These are phyloP conservation scores for Lentinula detonsa DNA, from an alignment of 768 basidiomycete genomes.

Conservation along the genomic window DNA sequence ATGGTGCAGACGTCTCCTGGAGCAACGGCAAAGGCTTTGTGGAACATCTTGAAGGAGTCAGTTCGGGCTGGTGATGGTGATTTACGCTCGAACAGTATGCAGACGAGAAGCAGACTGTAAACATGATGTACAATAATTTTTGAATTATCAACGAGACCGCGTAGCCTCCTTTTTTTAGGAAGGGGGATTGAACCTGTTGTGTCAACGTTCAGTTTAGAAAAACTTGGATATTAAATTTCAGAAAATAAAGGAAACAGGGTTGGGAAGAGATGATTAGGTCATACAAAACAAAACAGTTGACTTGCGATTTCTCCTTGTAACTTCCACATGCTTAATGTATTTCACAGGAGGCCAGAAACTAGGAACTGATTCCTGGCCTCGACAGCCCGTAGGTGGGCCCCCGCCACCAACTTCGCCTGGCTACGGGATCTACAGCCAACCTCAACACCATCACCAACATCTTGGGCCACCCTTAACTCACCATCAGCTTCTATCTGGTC, in stretches of 20 bases:
- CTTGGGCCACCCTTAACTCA: slow-evolving; percentile 42
- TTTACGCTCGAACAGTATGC: too few relatives aligned
- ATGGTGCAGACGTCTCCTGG: slow-evolving; percentile 1
- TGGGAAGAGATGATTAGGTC: neutral
- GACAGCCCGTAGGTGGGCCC: slow-evolving; percentile 26
- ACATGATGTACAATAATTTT: too few relatives aligned
- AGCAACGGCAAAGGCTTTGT: slow-evolving; percentile 1
- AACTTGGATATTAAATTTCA: too few relatives aligned
- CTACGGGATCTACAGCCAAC: slow-evolving; percentile 62
- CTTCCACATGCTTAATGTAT: slow-evolving; percentile 1
- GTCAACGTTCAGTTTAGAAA: too few relatives aligned
- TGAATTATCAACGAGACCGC: too few relatives aligned
- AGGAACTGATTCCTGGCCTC: slow-evolving; percentile 1
- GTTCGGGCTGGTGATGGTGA: neutral
- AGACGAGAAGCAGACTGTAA: neutral
- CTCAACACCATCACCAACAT: slow-evolving; percentile 1
- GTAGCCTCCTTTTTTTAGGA: too few relatives aligned
- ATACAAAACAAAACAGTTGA: neutral
- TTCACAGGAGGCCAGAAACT: slow-evolving; percentile 1
- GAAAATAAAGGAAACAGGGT: too few relatives aligned
- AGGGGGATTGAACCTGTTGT: too few relatives aligned
- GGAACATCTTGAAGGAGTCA: neutral
- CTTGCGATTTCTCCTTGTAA: neutral
- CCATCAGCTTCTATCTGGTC: slow-evolving; percentile 41
- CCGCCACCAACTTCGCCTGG: slow-evolving; percentile 69